Base-by-base conservation (phyloP, 495 filamentous ascomycete species). In the Penicillium antarcticum region DNA sequence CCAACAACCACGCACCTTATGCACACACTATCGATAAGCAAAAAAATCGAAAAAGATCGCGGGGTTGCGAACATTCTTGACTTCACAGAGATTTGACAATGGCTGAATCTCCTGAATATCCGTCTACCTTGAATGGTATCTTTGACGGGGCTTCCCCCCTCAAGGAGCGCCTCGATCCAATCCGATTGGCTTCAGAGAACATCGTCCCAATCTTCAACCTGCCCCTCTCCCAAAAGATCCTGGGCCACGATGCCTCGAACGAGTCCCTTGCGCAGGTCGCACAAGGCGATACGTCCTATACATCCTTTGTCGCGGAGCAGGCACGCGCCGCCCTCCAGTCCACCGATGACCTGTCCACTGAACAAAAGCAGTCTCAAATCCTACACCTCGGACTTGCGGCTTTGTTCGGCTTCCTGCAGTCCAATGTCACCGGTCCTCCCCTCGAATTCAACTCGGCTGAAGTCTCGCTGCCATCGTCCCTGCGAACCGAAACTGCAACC, bases 391-490 rank as follows among this genome's bases (percentile, higher is more conserved):
- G 82, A 16, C 70, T 87, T 13, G 85, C 86, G 1, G 85, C 90
- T 0, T 74, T 97, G 17, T 79, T 88, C 60, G 80, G 83, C n/a
- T 97, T 97, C 66, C 66, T 97, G 17, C 94, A 97, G 57, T 84
- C 85, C 1, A 97, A 90, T 66, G 87, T 97, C 44, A 97, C 94
- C 12, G 94, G 94, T 0, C 95, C 92, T 18, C 83, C 85, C 1
- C 71, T 89, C n/a, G 61, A 71, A 0, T 87, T 83, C 62, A 65
- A 62, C 36, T 70, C 81, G 6, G 69, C 75, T 2, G 65, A 77
- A 6, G 42, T 69, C 0, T 71, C 91, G n/a, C 68, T 92, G 16
- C 82, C 84, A 6, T 50, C 61, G 26, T 46, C 54, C 35, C 52
- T 74, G 19, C 66, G 63, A 49, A 51, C 66, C 38, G 57, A 68